phyloP scores from a whole-genome alignment of 768 basidiomycete species.

The Naganishia vishniacii region DNA sequence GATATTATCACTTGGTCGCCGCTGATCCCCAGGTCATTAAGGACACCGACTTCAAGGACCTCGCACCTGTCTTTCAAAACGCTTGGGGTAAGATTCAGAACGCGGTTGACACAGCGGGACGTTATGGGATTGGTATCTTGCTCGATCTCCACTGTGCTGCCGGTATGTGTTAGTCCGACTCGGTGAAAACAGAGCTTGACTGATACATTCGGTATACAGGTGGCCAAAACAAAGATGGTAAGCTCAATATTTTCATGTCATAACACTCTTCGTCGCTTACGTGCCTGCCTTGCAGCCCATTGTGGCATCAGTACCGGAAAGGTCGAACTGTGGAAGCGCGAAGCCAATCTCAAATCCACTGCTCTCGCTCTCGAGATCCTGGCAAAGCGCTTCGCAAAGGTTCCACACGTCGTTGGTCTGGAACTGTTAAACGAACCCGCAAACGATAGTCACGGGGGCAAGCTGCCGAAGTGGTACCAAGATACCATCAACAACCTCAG shows the following conservation, averaged over 20 bases:
- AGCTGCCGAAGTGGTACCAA: slow-evolving; percentile 62
- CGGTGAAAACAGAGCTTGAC: slow-evolving; percentile 33
- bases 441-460: slow-evolving; percentile 48
- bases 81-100: slow-evolving; percentile 66
- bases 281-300: slow-evolving; percentile 44
- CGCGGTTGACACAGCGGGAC: slow-evolving; percentile 57
- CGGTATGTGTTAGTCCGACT: slow-evolving; percentile 49
- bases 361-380: slow-evolving; percentile 46
- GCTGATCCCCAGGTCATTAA: slow-evolving; percentile 67
- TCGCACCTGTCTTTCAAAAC: slow-evolving; percentile 55
- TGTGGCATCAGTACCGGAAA: slow-evolving; percentile 53
- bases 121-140: slow-evolving; percentile 70
- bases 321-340: slow-evolving; percentile 38
- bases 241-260: slow-evolving; percentile 5
- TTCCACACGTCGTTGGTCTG: slow-evolving; percentile 56
- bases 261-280: too few relatives aligned
- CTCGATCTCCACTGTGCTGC: slow-evolving; percentile 79
- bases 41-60: slow-evolving; percentile 63
- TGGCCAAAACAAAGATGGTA: slow-evolving; percentile 49
- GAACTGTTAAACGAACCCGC: slow-evolving; percentile 60
- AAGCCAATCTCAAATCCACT: slow-evolving; percentile 43
- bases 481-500: slow-evolving; percentile 57
- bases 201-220: slow-evolving; percentile 51
- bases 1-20: slow-evolving; percentile 72
- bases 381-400: slow-evolving; percentile 47